A percentile compares a stretch with the other conserved stretches of the same genome.
Evolutionary conservation across 768 basidiomycete species (phyloP).

Genomic region (Lentinus tigrinus): DNA sequence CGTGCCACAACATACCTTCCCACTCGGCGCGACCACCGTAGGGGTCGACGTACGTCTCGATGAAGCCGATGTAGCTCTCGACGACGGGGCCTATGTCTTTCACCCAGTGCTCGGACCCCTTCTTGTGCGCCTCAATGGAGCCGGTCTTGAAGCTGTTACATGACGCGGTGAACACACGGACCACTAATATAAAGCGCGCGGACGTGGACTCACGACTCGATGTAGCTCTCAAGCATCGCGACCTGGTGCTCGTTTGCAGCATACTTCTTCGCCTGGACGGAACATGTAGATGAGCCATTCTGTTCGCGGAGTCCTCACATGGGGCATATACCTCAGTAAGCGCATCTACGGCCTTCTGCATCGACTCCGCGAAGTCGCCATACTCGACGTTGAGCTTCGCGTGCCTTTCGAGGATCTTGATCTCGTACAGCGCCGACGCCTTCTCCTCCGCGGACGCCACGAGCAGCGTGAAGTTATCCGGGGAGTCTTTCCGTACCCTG

Average conservation of each 20-base stretch:
- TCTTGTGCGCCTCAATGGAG: constrained; percentile 76
- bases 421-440: constrained; percentile 41
- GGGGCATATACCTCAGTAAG: constrained; percentile 51
- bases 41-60: constrained; percentile 81
- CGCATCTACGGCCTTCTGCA: constrained; percentile 54
- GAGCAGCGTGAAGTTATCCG: constrained; percentile 62
- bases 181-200: neutral
- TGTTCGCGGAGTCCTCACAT: neutral
- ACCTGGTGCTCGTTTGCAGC: constrained; percentile 70
- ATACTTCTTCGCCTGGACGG: constrained; percentile 64
- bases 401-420: constrained; percentile 40
- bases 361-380: constrained; percentile 66
- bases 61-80: constrained; percentile 84
- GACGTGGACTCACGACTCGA: constrained; percentile 60
- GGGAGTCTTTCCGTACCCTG: constrained; percentile 71
- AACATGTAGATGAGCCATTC: neutral
- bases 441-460: constrained; percentile 65
- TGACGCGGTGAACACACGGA: neutral
- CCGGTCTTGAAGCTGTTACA: constrained; percentile 69
- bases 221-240: constrained; percentile 76
- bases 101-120: constrained; percentile 79
- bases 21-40: constrained; percentile 91
- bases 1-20: constrained; percentile 58
- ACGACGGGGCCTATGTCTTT: constrained; percentile 86
- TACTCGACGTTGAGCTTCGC: constrained; percentile 65